Evolutionary conservation across 73 alveolate species (phyloP).

Genomic region (Strombidium stylifer): DNA sequence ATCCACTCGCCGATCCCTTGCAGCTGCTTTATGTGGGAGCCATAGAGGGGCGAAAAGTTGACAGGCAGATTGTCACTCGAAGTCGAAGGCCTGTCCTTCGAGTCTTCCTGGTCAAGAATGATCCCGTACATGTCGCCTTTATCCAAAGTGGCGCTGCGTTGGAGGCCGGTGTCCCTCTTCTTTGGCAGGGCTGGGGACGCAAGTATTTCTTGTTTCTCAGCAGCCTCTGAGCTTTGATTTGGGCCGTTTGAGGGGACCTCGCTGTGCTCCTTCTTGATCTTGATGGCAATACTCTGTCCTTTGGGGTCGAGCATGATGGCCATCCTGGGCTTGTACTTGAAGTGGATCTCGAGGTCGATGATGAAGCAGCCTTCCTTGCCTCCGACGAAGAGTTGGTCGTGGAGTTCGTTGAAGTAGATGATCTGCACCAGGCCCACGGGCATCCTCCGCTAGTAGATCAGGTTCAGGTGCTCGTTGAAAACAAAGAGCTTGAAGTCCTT

Average conservation of each 20-base stretch:
- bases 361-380: conserved; percentile 39
- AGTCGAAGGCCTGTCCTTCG: too few relatives aligned
- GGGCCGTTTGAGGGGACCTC: too few relatives aligned
- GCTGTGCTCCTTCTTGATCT: neutral
- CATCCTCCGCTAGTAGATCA: neutral
- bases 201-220: too few relatives aligned
- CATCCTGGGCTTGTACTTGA: conserved; percentile 22
- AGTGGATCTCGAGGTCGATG: neutral
- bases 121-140: too few relatives aligned
- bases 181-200: too few relatives aligned
- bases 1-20: conserved; percentile 34
- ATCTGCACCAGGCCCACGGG: conserved; percentile 12
- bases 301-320: conserved; percentile 37
- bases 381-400: conserved; percentile 19
- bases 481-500: conserved; percentile 16
- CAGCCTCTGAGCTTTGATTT: too few relatives aligned
- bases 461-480: conserved; percentile 28
- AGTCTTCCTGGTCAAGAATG: too few relatives aligned
- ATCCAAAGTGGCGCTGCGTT: too few relatives aligned
- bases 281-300: conserved; percentile 8
- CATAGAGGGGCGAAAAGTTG: too few relatives aligned
- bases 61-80: too few relatives aligned
- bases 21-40: too few relatives aligned
- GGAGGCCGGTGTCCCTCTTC: too few relatives aligned
- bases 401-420: conserved; percentile 12